Evolutionary conservation across 2,329 filamentous ascomycete genomes (phyloP), one percentile per base, ranked within the genome.

Genomic region (Colletotrichum horii): DNA sequence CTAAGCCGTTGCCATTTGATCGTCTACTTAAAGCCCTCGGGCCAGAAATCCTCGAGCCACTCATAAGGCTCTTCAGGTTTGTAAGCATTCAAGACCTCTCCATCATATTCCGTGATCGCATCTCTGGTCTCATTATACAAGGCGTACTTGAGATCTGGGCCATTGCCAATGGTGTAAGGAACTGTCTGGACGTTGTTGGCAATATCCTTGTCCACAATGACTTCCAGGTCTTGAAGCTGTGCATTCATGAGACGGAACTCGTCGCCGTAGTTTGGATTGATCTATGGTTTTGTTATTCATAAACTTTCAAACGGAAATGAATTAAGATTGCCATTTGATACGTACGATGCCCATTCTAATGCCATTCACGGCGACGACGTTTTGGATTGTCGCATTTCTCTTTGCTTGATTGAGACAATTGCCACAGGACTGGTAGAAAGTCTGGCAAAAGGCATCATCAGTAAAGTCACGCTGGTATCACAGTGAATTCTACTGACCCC

Each of bases 11-110:
- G 2, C 12, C 52, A 55, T 55, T 19, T 26, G 36, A 43, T n/a
- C 14, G 15, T 11, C n/a, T 12, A 71, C 52, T 74, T 74, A 60
- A 82, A 82, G 0, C 80, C 80, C 11, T 82, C 79, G 0, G 80
- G 80, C 78, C 79, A 87, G 71, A 92, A 92, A 77, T 88, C 90
- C 38, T 87, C 87, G 71, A 87, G 88, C 75, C 91, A 91, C 34
- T 86, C 88, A 80, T 83, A 93, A 14, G 91, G 89, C 6, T 82
- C 79, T 69, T 81, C 79, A 0, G 80, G 80, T 66, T 79, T 76
- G 36, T 82, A 82, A 0, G 66, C 65, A 36, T 79, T 78, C 9
- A 73, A 77, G 0, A 80, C 70, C 6, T 77, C 70, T 2, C 80
- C 80, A 8, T 81, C 76, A 36, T 78, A 82, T n/a, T 79, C 80